Evolutionary conservation across 768 basidiomycete genomes (phyloP).

Genomic region (Leccinum barrowsii): DNA sequence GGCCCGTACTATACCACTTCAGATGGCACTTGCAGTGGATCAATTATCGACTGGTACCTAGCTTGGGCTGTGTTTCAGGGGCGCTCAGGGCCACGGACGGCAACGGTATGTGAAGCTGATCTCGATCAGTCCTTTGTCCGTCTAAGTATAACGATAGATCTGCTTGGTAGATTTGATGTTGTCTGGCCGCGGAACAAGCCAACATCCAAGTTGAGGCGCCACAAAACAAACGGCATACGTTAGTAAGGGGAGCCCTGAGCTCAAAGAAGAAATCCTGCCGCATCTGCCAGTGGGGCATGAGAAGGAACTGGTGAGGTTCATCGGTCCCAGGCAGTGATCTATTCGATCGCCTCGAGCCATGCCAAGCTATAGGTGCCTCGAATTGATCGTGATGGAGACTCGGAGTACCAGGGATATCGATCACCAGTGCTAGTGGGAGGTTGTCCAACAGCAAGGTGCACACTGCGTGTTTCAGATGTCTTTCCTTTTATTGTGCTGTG

Average conservation of each 20-base stretch:
- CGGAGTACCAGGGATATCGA: background rate
- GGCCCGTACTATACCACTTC: background rate
- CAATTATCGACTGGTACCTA: background rate
- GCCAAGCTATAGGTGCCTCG: background rate
- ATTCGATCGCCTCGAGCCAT: background rate
- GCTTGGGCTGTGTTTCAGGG: background rate
- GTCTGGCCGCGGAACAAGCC: no score
- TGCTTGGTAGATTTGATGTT: no score
- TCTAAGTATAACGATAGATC: background rate
- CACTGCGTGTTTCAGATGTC: background rate
- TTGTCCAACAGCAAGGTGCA: background rate
- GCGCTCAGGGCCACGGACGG: background rate
- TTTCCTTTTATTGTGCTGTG: background rate
- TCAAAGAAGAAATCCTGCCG: background rate
- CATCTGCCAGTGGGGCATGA: background rate
- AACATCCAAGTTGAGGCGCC: background rate
- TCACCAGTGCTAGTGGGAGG: background rate
- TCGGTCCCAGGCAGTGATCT: background rate
- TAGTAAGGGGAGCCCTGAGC: background rate
- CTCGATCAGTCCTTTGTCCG: background rate
- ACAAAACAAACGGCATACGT: no score
- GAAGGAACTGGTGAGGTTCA: background rate
- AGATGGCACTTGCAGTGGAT: background rate
- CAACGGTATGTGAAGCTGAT: background rate
- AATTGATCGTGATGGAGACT: background rate